Evolutionary conservation across 192 early-diverging fungal genomes (phyloP).

Genomic region (Piromyces sp.): DNA sequence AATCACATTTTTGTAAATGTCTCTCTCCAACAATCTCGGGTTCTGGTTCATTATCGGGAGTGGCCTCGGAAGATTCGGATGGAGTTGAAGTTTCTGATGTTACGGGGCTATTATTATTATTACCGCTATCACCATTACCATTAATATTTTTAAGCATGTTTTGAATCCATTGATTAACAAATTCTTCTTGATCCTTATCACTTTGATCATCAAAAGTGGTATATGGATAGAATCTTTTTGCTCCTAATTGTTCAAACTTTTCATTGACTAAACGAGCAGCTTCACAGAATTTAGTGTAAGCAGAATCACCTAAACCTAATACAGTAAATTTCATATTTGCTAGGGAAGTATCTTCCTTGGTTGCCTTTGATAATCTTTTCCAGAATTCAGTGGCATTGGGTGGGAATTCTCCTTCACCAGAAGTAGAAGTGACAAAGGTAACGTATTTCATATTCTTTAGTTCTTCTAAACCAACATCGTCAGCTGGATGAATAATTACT

Average conservation of each 20-base stretch:
- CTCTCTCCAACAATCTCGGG: not conserved
- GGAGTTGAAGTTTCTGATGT: no score
- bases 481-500: not conserved
- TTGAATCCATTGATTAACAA: not conserved
- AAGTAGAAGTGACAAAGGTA: constrained; percentile 63
- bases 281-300: not conserved
- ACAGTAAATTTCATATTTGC: constrained; percentile 54
- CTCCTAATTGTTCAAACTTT: not conserved
- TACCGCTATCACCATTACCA: not conserved
- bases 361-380: constrained; percentile 48
- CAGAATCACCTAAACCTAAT: constrained; percentile 72
- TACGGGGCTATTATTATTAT: no score
- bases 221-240: not conserved
- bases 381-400: constrained; percentile 78
- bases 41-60: not conserved
- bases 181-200: not conserved
- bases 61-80: no score
- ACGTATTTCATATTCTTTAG: constrained; percentile 62
- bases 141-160: not conserved
- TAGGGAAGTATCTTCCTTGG: constrained; percentile 31
- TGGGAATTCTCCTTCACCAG: constrained; percentile 94
- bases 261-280: not conserved
- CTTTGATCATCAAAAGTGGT: not conserved
- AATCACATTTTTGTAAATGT: not conserved
- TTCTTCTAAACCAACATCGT: constrained; percentile 33